Conservation (phyloP, 2,329 filamentous ascomycete species). For the Alternaria sp. region DNA sequence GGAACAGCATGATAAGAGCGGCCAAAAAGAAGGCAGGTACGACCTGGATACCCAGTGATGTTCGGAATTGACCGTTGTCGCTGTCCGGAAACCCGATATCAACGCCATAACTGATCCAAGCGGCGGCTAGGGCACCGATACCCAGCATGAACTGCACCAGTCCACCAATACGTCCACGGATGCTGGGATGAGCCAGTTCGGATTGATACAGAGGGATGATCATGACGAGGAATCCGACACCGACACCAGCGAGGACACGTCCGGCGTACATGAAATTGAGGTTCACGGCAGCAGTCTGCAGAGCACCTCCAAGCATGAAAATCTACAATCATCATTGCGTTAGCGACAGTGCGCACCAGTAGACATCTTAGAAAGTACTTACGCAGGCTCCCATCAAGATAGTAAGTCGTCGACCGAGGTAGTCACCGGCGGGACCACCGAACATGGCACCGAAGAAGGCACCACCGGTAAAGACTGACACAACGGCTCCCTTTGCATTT, state of each 20-base stretch:
- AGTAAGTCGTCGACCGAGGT: constrained; percentile 71
- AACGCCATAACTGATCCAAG: constrained; percentile 75
- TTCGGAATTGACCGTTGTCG: constrained; percentile 64
- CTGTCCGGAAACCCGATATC: constrained; percentile 58
- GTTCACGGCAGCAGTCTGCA: constrained; percentile 72
- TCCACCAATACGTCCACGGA: constrained; percentile 75
- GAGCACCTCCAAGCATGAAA: constrained; percentile 73
- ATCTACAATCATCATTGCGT: background rate
- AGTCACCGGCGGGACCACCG: constrained; percentile 69
- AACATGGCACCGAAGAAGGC: constrained; percentile 73
- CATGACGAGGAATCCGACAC: constrained; percentile 68
- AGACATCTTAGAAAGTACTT: background rate
- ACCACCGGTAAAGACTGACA: constrained; percentile 78
- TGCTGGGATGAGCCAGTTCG: constrained; percentile 78
- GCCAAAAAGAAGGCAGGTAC: constrained; percentile 70
- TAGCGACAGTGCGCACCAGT: background rate
- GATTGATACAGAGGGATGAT: constrained; percentile 77
- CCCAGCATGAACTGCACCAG: constrained; percentile 86
- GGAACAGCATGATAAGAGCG: constrained; percentile 73
- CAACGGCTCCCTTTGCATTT: constrained; percentile 68
- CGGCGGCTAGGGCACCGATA: constrained; percentile 73
- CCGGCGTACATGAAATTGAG: constrained; percentile 72
- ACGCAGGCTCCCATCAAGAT: constrained; percentile 74
- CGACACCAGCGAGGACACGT: constrained; percentile 71
- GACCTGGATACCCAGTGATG: constrained; percentile 73